Percentiles rank a stretch among this genome's conserved stretches.
These are phyloP conservation scores for Pochonia chlamydosporia DNA, from an alignment of 2,329 filamentous ascomycete genomes.

Conservation along the genomic window DNA sequence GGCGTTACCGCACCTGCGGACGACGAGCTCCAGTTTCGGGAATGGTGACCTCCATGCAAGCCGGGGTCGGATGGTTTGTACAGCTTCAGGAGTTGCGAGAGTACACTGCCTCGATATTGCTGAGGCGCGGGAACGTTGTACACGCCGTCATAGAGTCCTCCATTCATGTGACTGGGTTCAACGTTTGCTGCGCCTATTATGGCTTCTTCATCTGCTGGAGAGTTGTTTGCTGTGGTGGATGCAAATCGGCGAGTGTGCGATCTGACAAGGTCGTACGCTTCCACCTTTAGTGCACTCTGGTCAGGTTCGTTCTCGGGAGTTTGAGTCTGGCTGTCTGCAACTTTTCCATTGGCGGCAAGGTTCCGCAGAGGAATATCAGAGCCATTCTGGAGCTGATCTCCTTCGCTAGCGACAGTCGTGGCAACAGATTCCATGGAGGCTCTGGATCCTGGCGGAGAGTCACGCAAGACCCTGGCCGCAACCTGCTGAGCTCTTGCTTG, in stretches of 20 bases:
- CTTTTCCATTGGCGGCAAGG: conserved; percentile 11
- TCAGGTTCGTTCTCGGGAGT: conserved; percentile 2
- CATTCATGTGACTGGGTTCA: conserved; percentile 27
- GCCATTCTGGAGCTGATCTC: conserved; percentile 17
- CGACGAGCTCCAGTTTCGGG: conserved; percentile 19
- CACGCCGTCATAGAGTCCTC: conserved; percentile 34
- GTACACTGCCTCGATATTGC: conserved; percentile 38
- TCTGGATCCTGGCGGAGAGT: conserved; percentile 29
- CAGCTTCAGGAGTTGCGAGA: conserved; percentile 40
- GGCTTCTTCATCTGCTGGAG: conserved; percentile 9
- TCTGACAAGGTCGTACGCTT: conserved; percentile 37
- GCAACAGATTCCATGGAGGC: conserved; percentile 32
- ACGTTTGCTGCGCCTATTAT: conserved; percentile 10
- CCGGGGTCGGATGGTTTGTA: conserved; percentile 33
- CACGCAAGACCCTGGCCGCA: conserved; percentile 31
- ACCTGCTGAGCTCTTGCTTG: conserved; percentile 37
- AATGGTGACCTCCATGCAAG: conserved; percentile 12
- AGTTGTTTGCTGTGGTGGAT: conserved; percentile 7
- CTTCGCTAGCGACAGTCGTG: conserved; percentile 22
- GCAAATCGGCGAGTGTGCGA: conserved; percentile 30
- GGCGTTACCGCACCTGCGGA: conserved; percentile 23
- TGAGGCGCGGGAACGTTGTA: conserved; percentile 34
- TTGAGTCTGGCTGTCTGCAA: neutral
- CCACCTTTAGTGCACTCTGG: conserved; percentile 16
- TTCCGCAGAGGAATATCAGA: conserved; percentile 26